Evolutionary conservation across 257 asterid species (phyloP), one percentile per base, ranked within the genome.

Genomic region (Solanum paucissectum): DNA sequence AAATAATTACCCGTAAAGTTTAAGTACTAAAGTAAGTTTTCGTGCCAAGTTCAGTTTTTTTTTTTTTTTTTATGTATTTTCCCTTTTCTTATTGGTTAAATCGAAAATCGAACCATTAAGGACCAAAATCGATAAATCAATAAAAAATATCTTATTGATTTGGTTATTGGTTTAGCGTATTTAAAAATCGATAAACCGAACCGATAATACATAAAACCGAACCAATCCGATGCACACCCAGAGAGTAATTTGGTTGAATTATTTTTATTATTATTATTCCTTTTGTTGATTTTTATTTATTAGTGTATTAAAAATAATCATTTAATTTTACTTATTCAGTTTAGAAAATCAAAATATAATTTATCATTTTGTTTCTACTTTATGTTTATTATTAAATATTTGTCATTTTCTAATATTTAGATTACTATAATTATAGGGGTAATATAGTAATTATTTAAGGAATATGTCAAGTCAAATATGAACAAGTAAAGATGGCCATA

Each of bases 171-270:
- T 52, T 52, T 52, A 3, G 0, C 62, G 10, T 52, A 52, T 52
- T 52, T 0, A 52, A 18, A 52, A 52, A 52, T 0, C 2, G 9
- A 52, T 52, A 52, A 52, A 16, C 4, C 4, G 0, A 52, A 52
- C 3, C 62, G 1, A 52, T 52, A 52, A 18, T 52, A 52, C 62
- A 18, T 52, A 52, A 52, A 52, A 18, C 0, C 4, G 0, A 52
- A 52, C 3, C 62, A 52, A 52, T 2, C 62, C 4, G 0, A 18
- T 52, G 62, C 10, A 18, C 62, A 46, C 55, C 20, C 55, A 46
- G 7, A 46, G 20, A 46, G 55, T 52, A 52, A 52, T 6, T 52
- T 52, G 62, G 62, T 52, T 52, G n/a, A 52, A 52, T 18, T 52
- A 18, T 52, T 52, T 6, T 52, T 52, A 1, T 52, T 52, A 18